Percentiles rank a stretch among this genome's conserved stretches.
These are phyloP conservation scores for Carex parvula DNA, from an alignment of 176 grass and related monocot genomes.

Conservation along the genomic window DNA sequence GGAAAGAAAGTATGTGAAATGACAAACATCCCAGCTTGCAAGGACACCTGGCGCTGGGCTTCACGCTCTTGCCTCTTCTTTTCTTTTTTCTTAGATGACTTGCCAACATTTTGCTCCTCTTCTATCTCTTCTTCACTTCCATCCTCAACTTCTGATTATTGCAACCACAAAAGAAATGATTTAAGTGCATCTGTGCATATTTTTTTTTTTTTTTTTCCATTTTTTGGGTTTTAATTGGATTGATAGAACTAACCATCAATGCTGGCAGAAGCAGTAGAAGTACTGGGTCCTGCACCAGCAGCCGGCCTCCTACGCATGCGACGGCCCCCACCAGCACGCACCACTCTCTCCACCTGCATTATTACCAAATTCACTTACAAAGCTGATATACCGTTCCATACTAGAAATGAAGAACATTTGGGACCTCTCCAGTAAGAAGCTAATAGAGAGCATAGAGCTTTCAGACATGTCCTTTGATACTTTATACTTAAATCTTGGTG, in stretches of 20 bases:
- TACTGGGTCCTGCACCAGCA: conserved; percentile 32
- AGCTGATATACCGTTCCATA: not conserved
- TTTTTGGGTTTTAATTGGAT: not conserved
- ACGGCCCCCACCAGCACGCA: conserved; percentile 39
- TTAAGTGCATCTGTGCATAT: not conserved
- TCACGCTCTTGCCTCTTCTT: conserved; percentile 86
- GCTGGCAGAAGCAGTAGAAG: conserved; percentile 57
- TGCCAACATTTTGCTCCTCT: conserved; percentile 38
- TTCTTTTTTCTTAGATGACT: conserved; percentile 73
- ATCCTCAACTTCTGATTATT: conserved; percentile 34
- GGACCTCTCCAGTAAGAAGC: not conserved
- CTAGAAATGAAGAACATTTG: not conserved
- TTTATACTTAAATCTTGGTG: not conserved
- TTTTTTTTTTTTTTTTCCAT: not conserved
- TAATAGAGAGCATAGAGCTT: not conserved
- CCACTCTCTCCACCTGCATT: conserved; percentile 56
- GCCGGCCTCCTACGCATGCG: conserved; percentile 76
- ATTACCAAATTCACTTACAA: not conserved
- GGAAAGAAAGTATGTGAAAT: not conserved
- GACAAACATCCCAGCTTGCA: not conserved
- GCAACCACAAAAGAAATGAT: conserved; percentile 2
- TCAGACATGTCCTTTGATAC: not conserved
- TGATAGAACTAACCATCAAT: conserved; percentile 37
- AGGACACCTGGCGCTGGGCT: conserved; percentile 54
- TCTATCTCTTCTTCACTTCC: conserved; percentile 50